Percentiles rank a stretch among this genome's conserved stretches.
Evolutionary conservation across 2,329 filamentous ascomycete species (phyloP).

Genomic region (Colletotrichum karsti): DNA sequence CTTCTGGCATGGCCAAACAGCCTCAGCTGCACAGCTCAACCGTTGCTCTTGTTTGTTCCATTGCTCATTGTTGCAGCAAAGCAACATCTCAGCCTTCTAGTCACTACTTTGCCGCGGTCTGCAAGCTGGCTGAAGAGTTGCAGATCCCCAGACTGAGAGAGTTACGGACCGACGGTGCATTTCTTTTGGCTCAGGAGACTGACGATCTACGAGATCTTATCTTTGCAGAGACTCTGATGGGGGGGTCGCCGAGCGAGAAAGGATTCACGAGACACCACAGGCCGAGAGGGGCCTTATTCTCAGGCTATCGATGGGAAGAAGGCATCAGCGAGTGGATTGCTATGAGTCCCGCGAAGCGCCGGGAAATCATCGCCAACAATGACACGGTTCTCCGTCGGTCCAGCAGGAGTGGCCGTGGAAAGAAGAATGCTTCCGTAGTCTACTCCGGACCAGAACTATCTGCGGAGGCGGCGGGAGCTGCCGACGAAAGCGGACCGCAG

Average conservation of each 20-base stretch:
- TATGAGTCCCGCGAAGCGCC: slow-evolving; percentile 9
- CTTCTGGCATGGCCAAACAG: neutral
- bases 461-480: neutral
- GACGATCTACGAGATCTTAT: slow-evolving; percentile 61
- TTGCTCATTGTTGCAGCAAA: slow-evolving; percentile 57
- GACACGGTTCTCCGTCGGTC: neutral
- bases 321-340: slow-evolving; percentile 50
- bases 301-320: slow-evolving; percentile 50
- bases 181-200: slow-evolving; percentile 60
- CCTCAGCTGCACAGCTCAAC: slow-evolving; percentile 41
- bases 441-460: neutral
- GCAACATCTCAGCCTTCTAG: slow-evolving; percentile 46
- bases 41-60: slow-evolving; percentile 50
- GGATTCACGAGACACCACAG: too few relatives aligned
- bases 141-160: slow-evolving; percentile 41
- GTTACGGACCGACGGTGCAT: slow-evolving; percentile 56
- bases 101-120: slow-evolving; percentile 49
- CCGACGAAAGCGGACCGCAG: neutral
- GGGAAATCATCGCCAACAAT: neutral
- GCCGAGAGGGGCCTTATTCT: slow-evolving; percentile 32
- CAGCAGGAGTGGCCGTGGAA: neutral
- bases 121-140: slow-evolving; percentile 46
- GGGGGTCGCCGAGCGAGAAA: neutral
- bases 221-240: slow-evolving; percentile 54
- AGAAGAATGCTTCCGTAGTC: neutral